These are phyloP conservation scores for Paecilomyces niveus DNA, from an alignment of 2,329 filamentous ascomycete genomes.

Conservation along the genomic window DNA sequence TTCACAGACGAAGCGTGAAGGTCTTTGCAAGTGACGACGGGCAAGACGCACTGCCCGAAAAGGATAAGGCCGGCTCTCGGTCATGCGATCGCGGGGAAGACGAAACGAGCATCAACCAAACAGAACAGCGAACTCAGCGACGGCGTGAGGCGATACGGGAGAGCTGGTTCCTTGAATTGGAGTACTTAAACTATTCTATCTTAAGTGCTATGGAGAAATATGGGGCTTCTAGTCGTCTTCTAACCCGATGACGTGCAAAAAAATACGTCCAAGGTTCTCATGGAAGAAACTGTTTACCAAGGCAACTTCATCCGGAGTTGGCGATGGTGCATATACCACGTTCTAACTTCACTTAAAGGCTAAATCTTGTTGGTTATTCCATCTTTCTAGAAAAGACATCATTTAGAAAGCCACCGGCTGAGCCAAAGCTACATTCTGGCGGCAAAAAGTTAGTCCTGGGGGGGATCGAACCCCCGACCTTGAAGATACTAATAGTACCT, in stretches of 20 bases:
- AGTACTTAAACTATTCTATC: too few relatives aligned
- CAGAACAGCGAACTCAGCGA: background rate
- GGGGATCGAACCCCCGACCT: background rate
- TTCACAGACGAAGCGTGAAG: conserved; percentile 3
- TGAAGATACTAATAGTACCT: background rate
- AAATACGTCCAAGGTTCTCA: background rate
- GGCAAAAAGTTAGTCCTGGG: background rate
- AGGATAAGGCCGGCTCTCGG: conserved; percentile 15
- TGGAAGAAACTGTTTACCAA: background rate
- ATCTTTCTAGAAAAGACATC: background rate
- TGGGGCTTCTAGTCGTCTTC: background rate
- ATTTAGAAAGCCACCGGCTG: too few relatives aligned
- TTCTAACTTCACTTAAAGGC: background rate
- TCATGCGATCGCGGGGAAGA: conserved; percentile 35
- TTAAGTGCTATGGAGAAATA: too few relatives aligned
- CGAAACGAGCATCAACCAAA: background rate
- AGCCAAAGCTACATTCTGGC: background rate
- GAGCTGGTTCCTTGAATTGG: too few relatives aligned
- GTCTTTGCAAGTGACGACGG: conserved; percentile 6
- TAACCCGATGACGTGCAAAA: background rate
- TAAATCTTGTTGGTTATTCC: background rate
- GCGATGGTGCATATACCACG: background rate
- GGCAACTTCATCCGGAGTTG: background rate
- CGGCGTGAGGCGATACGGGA: background rate
- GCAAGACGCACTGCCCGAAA: conserved; percentile 12